These are phyloP conservation scores for Boletus rufocinnamomeus DNA, from an alignment of 768 basidiomycete genomes.

Conservation along the genomic window DNA sequence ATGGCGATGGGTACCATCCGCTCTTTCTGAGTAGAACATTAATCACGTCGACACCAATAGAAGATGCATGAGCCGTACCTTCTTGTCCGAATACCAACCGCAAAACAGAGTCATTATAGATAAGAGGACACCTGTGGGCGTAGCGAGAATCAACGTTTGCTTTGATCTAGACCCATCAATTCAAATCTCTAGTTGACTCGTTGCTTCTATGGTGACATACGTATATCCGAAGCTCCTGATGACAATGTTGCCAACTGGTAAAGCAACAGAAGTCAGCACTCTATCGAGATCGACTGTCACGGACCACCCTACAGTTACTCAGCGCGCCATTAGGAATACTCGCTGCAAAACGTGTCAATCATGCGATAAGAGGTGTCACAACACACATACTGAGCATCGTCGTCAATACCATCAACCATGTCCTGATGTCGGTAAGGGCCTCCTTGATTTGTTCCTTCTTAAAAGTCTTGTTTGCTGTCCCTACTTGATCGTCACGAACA, in stretches of 20 bases:
- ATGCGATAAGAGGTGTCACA: background rate
- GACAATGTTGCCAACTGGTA: conserved; percentile 58
- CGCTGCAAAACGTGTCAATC: conserved; percentile 37
- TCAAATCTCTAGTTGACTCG: background rate
- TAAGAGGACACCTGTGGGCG: conserved; percentile 55
- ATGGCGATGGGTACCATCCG: conserved; percentile 63
- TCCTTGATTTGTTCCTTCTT: conserved; percentile 62
- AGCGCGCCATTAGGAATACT: conserved; percentile 67
- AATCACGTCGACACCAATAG: background rate
- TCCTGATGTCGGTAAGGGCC: conserved; percentile 56
- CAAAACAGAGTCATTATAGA: conserved; percentile 51
- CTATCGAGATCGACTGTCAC: background rate
- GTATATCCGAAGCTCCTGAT: conserved; percentile 67
- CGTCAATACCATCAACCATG: conserved; percentile 63
- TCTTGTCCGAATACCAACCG: conserved; percentile 68
- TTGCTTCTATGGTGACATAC: conserved; percentile 35
- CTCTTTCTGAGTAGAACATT: conserved; percentile 42
- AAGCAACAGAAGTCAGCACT: conserved; percentile 1
- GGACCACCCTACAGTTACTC: conserved; percentile 54
- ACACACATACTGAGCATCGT: conserved; percentile 54
- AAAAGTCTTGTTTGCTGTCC: conserved; percentile 58
- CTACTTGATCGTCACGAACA: conserved; percentile 66
- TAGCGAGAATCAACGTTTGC: conserved; percentile 60
- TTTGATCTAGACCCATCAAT: conserved; percentile 44
- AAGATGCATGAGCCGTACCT: conserved; percentile 36